Percentiles rank a stretch among this genome's conserved stretches.
Conservation (phyloP, 139 green algal species). For the Chlorella sorokiniana region DNA sequence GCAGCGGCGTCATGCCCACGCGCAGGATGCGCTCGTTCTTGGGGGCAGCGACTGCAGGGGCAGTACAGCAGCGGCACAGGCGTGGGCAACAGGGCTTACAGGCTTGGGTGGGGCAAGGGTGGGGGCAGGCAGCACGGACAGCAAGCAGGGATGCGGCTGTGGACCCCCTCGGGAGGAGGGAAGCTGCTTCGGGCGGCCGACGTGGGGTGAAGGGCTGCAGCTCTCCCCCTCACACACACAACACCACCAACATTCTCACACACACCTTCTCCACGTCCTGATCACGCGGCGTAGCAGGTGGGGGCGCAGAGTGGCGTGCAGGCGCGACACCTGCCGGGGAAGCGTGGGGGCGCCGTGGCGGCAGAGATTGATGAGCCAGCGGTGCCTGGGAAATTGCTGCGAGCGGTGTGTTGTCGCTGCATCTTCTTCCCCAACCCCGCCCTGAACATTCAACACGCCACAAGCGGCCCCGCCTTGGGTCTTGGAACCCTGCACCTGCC, state of each 20-base stretch:
- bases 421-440: too few species aligned
- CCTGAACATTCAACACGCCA: too few species aligned
- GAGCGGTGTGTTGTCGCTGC: not conserved
- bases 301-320: constrained; percentile 84
- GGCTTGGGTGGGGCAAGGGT: not conserved
- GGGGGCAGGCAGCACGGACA: not conserved
- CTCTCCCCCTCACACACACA: not conserved
- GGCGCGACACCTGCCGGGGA: constrained; percentile 56
- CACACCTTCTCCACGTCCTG: constrained; percentile 82
- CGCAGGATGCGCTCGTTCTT: constrained; percentile 92
- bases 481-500: not conserved
- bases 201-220: not conserved
- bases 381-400: not conserved
- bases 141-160: not conserved
- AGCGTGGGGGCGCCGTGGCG: not conserved
- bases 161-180: not conserved
- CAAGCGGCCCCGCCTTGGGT: not conserved
- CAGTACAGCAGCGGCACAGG: not conserved
- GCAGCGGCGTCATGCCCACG: constrained; percentile 92
- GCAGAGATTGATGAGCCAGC: not conserved
- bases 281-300: constrained; percentile 93
- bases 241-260: not conserved
- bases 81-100: not conserved
- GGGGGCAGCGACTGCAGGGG: constrained; percentile 73
- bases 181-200: not conserved